These are phyloP conservation scores for Emmonsiellopsis sp. DNA, from an alignment of 2,329 filamentous ascomycete genomes.

Conservation along the genomic window DNA sequence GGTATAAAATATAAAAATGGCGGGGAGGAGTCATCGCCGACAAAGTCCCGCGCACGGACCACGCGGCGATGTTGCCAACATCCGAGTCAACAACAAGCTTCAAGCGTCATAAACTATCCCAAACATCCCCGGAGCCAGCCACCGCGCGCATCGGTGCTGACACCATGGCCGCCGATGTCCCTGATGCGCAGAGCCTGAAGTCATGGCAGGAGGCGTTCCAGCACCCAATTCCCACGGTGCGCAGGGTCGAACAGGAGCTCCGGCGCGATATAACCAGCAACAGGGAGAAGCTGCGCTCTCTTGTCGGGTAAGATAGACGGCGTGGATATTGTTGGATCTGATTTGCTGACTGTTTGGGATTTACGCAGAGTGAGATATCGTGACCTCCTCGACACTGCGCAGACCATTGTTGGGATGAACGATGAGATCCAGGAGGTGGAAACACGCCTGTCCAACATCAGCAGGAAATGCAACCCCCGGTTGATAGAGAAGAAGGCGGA, in stretches of 20 bases:
- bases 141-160: not conserved
- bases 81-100: not conserved
- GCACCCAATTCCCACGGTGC: slow-evolving; percentile 53
- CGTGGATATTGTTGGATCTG: not conserved
- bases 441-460: slow-evolving; percentile 59
- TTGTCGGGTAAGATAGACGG: slow-evolving; percentile 49
- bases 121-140: not conserved
- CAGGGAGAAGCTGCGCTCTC: slow-evolving; percentile 54
- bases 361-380: slow-evolving; percentile 60
- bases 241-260: slow-evolving; percentile 55
- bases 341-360: slow-evolving; percentile 7
- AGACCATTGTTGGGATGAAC: slow-evolving; percentile 88
- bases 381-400: slow-evolving; percentile 81
- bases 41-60: not conserved
- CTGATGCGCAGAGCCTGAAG: slow-evolving; percentile 47
- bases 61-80: not conserved
- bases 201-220: slow-evolving; percentile 61
- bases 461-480: slow-evolving; percentile 64
- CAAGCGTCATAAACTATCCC: no score
- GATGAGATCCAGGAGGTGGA: slow-evolving; percentile 66
- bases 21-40: no score
- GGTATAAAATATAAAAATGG: no score
- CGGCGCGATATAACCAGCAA: slow-evolving; percentile 53
- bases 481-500: slow-evolving; percentile 57
- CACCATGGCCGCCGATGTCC: slow-evolving; percentile 44